Evolutionary conservation across 352 stramenopile species (phyloP), one percentile per base, ranked within the genome.

Genomic region (Aphanomyces stellatus): DNA sequence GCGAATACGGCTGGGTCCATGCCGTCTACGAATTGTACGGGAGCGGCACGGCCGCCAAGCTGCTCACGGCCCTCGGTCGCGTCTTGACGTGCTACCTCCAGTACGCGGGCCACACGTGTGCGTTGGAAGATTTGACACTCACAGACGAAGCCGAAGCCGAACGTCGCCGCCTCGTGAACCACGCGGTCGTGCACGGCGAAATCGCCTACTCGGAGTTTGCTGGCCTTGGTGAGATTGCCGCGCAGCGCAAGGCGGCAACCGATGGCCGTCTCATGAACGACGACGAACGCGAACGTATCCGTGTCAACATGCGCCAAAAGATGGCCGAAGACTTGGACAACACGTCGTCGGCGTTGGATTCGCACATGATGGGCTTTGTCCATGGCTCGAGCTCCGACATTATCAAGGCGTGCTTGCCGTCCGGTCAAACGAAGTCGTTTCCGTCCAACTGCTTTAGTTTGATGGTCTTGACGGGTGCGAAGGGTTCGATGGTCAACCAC

Each of bases 401-500:
- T 72, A 99, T 99, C 71, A 99, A 99, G 81, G 93, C 89, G 48
- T 99, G 97, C 88, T 80, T 99, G 62, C 98, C 98, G 0, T 83
- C 90, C 69, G 97, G 97, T 24, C 90, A 99, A 71, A 88, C 85
- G 10, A 98, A 99, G 72, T 87, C 96, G 24, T 99, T 99, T 81
- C 97, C 97, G 10, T 78, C 88, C 60, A 99, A 99, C 80, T 97
- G 90, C 56, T 99, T 99, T 80, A 97, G 93, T 65, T 83, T 99
- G 17, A 99, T 99, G 97, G 96, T 99, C 24, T 87, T 98, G 13
- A 99, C 97, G 33, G 98, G 98, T 70, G 97, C 97, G 22, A 99
- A 99, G 84, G 98, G 98, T 13, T 99, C 95, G 37, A 98, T 98
- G 80, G 97, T 99, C 11, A 99, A 99, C 84, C 97, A 99, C 79